Conservation (phyloP, 148 eudicot species). For the Camellia sinensis region DNA sequence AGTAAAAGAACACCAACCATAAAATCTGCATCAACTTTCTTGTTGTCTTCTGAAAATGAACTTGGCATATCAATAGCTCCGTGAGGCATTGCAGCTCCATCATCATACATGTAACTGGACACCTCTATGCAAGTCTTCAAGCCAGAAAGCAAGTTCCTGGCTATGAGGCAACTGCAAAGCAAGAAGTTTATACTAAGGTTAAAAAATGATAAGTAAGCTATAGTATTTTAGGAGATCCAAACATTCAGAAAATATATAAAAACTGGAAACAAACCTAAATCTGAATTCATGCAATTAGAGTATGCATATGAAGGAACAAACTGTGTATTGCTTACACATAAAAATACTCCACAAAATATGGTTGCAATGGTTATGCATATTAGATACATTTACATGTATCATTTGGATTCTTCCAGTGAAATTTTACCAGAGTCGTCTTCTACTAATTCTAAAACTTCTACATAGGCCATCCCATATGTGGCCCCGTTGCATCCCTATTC, state of each 20-base stretch:
- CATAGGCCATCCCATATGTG: neutral
- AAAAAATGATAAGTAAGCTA: neutral
- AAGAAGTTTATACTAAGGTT: constrained; percentile 10
- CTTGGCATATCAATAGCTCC: constrained; percentile 32
- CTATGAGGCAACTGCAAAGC: constrained; percentile 83
- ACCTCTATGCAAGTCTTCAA: constrained; percentile 88
- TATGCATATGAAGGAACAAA: neutral
- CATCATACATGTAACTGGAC: constrained; percentile 57
- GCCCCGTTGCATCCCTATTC: neutral
- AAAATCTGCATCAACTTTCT: constrained; percentile 38
- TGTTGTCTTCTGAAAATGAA: constrained; percentile 48
- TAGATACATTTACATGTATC: neutral
- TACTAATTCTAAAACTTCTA: neutral
- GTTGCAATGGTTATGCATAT: constrained; percentile 3
- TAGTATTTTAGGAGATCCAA: neutral
- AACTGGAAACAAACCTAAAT: neutral
- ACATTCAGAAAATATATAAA: neutral
- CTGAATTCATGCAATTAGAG: neutral
- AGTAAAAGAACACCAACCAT: constrained; percentile 41
- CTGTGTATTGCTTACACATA: neutral
- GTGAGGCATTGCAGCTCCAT: constrained; percentile 38
- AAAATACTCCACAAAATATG: neutral
- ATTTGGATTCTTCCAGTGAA: neutral
- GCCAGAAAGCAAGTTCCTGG: constrained; percentile 79
- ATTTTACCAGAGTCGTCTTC: neutral